A percentile compares a stretch with the other conserved stretches of the same genome.
phyloP scores from a whole-genome alignment of 2,329 filamentous ascomycete genomes.

The Tolypocladium sp. region DNA sequence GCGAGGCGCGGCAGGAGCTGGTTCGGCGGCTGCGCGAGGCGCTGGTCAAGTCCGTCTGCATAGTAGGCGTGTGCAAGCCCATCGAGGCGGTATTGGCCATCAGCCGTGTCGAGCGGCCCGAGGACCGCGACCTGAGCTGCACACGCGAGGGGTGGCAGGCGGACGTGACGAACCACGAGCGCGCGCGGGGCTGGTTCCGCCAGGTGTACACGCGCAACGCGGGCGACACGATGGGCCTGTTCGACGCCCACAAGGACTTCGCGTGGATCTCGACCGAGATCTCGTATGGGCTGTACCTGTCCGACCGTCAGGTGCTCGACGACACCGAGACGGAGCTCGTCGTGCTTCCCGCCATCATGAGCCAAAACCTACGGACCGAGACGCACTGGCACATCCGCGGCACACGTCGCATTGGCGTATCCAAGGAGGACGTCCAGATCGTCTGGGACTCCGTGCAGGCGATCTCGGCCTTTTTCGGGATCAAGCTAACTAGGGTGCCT shows the following conservation, averaged over 20 bases:
- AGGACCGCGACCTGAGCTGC: neutral
- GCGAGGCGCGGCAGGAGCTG: neutral
- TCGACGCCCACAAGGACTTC: conserved; percentile 27
- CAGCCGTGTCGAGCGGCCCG: neutral
- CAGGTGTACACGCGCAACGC: conserved; percentile 42
- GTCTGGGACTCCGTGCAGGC: neutral
- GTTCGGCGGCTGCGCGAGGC: neutral
- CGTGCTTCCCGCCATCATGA: conserved; percentile 46
- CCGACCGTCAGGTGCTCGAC: conserved; percentile 43
- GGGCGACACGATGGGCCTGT: conserved; percentile 20
- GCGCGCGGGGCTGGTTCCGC: neutral
- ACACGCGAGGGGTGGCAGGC: neutral
- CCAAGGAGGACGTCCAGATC: neutral
- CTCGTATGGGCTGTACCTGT: conserved; percentile 49
- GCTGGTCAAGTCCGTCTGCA: neutral
- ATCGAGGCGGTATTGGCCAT: neutral
- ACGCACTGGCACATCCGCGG: conserved; percentile 41
- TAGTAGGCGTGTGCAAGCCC: neutral
- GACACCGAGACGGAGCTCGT: conserved; percentile 46
- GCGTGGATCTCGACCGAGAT: conserved; percentile 44
- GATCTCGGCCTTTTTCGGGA: neutral
- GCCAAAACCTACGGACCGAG: conserved; percentile 43
- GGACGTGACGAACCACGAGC: neutral
- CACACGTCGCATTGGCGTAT: neutral
- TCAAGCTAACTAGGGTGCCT: neutral